Evolutionary conservation across 1,139 yeast species (phyloP).

Genomic region (Diutina catenulata): DNA sequence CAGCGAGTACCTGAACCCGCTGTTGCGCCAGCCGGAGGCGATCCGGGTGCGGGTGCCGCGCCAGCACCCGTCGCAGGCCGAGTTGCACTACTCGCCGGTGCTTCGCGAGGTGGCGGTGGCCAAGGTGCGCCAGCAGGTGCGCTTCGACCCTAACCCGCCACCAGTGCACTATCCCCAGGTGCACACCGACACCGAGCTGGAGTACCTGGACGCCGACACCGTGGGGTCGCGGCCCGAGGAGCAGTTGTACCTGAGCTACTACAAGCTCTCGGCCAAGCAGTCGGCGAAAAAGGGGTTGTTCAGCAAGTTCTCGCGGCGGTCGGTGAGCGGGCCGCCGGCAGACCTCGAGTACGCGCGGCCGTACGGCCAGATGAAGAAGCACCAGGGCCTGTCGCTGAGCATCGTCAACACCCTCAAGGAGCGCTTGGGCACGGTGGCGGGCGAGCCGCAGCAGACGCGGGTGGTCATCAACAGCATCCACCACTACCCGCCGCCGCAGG

Average conservation of each 20-base stretch:
- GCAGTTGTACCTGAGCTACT: too few relatives aligned
- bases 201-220: neutral
- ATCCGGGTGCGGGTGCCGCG: neutral
- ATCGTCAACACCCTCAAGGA: neutral
- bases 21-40: too few relatives aligned
- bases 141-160: constrained; percentile 4
- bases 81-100: neutral
- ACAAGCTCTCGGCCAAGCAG: too few relatives aligned
- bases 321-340: neutral
- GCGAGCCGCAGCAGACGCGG: neutral
- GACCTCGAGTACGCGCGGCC: neutral
- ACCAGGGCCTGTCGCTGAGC: neutral
- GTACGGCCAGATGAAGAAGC: neutral
- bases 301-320: neutral
- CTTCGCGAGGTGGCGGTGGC: neutral
- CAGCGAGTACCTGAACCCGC: neutral
- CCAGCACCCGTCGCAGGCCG: neutral
- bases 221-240: too few relatives aligned
- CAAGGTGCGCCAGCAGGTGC: constrained; percentile 1
- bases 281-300: too few relatives aligned
- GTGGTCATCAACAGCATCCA: neutral
- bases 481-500: neutral
- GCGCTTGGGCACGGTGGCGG: neutral
- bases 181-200: neutral
- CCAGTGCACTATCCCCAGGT: constrained; percentile 1